These are phyloP conservation scores for Linum usitatissimum DNA, from an alignment of 345 rosid species.

Conservation along the genomic window DNA sequence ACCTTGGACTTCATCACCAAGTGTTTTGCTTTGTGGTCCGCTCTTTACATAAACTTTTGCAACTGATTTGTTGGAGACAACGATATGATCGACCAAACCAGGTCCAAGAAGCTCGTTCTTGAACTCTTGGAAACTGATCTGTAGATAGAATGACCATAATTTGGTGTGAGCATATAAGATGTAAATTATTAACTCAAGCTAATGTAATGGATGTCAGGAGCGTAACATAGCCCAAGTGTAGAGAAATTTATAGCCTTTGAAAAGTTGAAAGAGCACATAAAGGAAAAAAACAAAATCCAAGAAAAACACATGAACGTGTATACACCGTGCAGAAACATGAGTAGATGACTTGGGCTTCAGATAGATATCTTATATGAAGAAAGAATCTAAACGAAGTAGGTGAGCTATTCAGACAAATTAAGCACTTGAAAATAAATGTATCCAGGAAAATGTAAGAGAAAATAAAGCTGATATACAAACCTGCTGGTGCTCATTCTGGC, in stretches of 20 bases:
- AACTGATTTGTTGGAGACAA: slow-evolving; percentile 77
- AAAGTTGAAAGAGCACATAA: too few species aligned
- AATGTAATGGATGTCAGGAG: neutral
- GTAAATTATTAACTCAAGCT: too few species aligned
- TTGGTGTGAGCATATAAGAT: neutral
- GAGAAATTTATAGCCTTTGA: too few species aligned
- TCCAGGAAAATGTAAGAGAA: neutral
- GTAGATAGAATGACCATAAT: slow-evolving; percentile 6
- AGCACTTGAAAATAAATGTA: neutral
- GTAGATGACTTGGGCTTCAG: too few species aligned
- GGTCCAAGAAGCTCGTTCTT: slow-evolving; percentile 91
- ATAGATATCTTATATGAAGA: too few species aligned
- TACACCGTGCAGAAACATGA: too few species aligned
- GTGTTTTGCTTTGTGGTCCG: slow-evolving; percentile 21
- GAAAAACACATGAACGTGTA: too few species aligned
- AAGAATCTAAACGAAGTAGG: too few species aligned
- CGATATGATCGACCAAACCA: slow-evolving; percentile 84
- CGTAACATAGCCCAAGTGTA: too few species aligned
- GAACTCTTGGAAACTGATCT: slow-evolving; percentile 98
- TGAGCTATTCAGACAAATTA: too few species aligned
- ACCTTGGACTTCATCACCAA: slow-evolving; percentile 34
- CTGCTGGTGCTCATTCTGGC: slow-evolving; percentile 49
- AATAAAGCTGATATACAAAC: slow-evolving; percentile 20
- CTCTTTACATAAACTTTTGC: slow-evolving; percentile 79
- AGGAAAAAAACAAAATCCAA: too few species aligned